phyloP scores from a whole-genome alignment of 1,139 yeast species.

The Spencermartinsiella ligniputridi region DNA sequence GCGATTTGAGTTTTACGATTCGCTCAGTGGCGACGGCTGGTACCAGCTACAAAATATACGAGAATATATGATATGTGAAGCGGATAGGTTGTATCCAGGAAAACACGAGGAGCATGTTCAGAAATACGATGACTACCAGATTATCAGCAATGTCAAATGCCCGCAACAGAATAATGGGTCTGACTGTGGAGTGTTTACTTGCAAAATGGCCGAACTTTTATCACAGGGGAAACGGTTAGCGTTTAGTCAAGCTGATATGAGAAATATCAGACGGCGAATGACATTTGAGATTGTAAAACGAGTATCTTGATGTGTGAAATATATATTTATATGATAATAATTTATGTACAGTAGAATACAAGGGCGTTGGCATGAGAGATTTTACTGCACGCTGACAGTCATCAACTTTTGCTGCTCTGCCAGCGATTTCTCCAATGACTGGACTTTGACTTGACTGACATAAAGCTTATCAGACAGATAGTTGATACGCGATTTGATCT shows the following conservation, averaged over 20 bases:
- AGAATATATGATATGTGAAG: constrained; percentile 39
- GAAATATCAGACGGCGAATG: constrained; percentile 62
- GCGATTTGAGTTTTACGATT: constrained; percentile 70
- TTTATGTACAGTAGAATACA: neutral
- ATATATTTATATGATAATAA: neutral
- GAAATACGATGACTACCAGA: constrained; percentile 25
- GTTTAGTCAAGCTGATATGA: constrained; percentile 71
- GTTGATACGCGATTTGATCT: constrained; percentile 56
- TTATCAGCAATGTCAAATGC: constrained; percentile 41
- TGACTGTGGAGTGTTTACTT: constrained; percentile 94
- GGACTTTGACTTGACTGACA: constrained; percentile 37
- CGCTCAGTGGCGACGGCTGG: constrained; percentile 56
- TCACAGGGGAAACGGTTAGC: constrained; percentile 43
- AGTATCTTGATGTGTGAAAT: neutral
- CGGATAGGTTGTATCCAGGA: constrained; percentile 27
- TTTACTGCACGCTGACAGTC: too few species aligned
- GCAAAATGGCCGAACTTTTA: constrained; percentile 67
- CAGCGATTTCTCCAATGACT: constrained; percentile 39
- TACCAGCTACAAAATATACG: constrained; percentile 50
- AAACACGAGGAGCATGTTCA: constrained; percentile 36
- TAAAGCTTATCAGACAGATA: constrained; percentile 66
- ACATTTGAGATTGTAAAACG: constrained; percentile 42
- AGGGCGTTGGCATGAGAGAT: too few species aligned
- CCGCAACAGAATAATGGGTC: constrained; percentile 89
- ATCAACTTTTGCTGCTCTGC: constrained; percentile 23